phyloP scores from a whole-genome alignment of 2,329 filamentous ascomycete species.

The Microdochium trichocladiopsis region DNA sequence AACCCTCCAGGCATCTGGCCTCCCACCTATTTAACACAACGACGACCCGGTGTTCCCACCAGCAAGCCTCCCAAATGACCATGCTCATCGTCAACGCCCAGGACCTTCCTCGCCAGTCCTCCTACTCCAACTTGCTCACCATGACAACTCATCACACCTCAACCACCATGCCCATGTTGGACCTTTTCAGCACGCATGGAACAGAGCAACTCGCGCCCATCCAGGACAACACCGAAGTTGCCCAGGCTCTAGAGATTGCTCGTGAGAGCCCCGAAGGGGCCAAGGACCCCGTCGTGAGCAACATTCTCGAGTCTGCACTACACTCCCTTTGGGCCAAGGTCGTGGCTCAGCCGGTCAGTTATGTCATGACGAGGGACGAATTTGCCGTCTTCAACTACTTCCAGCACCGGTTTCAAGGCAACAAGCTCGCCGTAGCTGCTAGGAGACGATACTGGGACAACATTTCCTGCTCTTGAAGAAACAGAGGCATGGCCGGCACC shows the following conservation, averaged over 20 bases:
- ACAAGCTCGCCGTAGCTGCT: slow-evolving; percentile 39
- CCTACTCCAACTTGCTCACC: slow-evolving; percentile 8
- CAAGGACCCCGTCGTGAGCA: slow-evolving; percentile 53
- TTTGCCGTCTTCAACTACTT: slow-evolving; percentile 87
- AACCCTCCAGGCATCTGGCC: neutral
- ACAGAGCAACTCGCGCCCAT: neutral
- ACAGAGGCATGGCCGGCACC: neutral
- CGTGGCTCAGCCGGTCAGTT: slow-evolving; percentile 55
- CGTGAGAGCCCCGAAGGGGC: slow-evolving; percentile 64
- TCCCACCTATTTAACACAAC: neutral
- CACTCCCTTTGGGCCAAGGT: slow-evolving; percentile 62
- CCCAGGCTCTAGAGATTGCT: slow-evolving; percentile 67
- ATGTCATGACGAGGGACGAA: slow-evolving; percentile 69
- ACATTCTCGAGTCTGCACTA: slow-evolving; percentile 59
- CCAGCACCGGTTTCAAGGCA: slow-evolving; percentile 55
- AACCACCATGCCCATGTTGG: neutral
- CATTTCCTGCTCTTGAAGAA: slow-evolving; percentile 8
- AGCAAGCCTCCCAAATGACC: slow-evolving; percentile 6
- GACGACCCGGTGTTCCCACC: neutral
- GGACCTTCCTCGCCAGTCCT: slow-evolving; percentile 4
- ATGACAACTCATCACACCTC: slow-evolving; percentile 5
- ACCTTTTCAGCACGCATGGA: neutral
- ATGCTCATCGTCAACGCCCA: slow-evolving; percentile 8
- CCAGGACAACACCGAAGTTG: slow-evolving; percentile 37
- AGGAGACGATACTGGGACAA: slow-evolving; percentile 48